Conservation (phyloP, 2,329 filamentous ascomycete genomes). For the Cryoendolithus antarcticus region DNA sequence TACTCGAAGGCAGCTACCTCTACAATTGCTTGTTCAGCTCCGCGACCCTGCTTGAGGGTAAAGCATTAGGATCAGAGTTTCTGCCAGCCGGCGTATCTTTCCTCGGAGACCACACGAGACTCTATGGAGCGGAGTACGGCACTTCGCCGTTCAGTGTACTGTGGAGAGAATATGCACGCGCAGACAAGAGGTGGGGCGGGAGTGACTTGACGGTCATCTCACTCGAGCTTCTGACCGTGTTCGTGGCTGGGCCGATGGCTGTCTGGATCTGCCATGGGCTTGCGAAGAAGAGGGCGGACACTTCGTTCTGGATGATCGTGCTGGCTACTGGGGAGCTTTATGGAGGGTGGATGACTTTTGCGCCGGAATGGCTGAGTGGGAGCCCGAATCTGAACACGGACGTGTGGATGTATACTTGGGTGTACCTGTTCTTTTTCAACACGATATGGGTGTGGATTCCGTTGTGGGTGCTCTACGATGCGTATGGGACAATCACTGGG, state of each 20-base stretch:
- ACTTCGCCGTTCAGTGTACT: slow-evolving; percentile 39
- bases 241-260: slow-evolving; percentile 46
- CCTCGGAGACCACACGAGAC: slow-evolving; percentile 39
- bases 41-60: slow-evolving; percentile 27
- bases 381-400: slow-evolving; percentile 44
- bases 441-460: slow-evolving; percentile 50
- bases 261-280: slow-evolving; percentile 42
- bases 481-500: slow-evolving; percentile 28
- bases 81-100: slow-evolving; percentile 40
- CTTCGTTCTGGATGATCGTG: slow-evolving; percentile 46
- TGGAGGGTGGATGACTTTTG: slow-evolving; percentile 30
- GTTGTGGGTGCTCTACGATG: slow-evolving; percentile 43
- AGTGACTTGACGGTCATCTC: slow-evolving; percentile 47
- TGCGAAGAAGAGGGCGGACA: slow-evolving; percentile 23
- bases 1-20: slow-evolving; percentile 82
- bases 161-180: slow-evolving; percentile 56
- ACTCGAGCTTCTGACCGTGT: slow-evolving; percentile 49
- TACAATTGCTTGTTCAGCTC: slow-evolving; percentile 85
- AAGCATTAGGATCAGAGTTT: slow-evolving; percentile 24
- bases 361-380: slow-evolving; percentile 46
- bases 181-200: slow-evolving; percentile 48
- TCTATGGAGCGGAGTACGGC: slow-evolving; percentile 50
- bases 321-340: slow-evolving; percentile 54
- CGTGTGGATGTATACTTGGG: slow-evolving; percentile 51
- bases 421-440: slow-evolving; percentile 55